These are phyloP conservation scores for Nannochloris sp. DNA, from an alignment of 139 green algal genomes.

Conservation along the genomic window DNA sequence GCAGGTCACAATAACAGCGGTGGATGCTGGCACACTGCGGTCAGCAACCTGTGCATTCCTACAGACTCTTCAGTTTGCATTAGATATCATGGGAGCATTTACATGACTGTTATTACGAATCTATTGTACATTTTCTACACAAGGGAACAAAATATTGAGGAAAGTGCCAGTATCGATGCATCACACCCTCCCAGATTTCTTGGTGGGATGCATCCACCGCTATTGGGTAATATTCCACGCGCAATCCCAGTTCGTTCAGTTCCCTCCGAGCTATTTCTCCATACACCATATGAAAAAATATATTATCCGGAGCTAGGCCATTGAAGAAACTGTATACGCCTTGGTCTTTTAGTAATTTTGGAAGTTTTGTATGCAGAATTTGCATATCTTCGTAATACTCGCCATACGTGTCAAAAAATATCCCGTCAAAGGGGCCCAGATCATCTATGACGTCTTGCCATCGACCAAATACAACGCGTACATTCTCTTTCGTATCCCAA, in stretches of 20 bases:
- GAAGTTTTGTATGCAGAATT: conserved; percentile 78
- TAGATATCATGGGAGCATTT: conserved; percentile 27
- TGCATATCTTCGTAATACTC: conserved; percentile 43
- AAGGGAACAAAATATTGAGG: conserved; percentile 64
- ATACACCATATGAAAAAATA: conserved; percentile 83
- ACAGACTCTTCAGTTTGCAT: conserved; percentile 27
- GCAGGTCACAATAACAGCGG: conserved; percentile 17
- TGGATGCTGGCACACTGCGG: conserved; percentile 26
- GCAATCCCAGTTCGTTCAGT: conserved; percentile 50
- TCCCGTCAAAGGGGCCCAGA: conserved; percentile 60
- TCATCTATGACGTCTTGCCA: conserved; percentile 80
- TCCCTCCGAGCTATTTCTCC: conserved; percentile 44
- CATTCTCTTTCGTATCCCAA: conserved; percentile 66
- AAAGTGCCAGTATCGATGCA: conserved; percentile 68
- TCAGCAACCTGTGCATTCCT: conserved; percentile 37
- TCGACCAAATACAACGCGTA: conserved; percentile 72
- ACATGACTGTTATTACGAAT: neutral
- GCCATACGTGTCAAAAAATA: conserved; percentile 96
- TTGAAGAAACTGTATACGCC: conserved; percentile 97
- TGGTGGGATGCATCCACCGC: conserved; percentile 48
- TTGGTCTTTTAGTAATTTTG: conserved; percentile 51
- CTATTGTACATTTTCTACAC: conserved; percentile 8
- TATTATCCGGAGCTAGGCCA: conserved; percentile 66
- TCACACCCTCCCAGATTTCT: conserved; percentile 70
- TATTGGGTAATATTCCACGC: conserved; percentile 55